These are phyloP conservation scores for Boletus rufocinnamomeus DNA, from an alignment of 768 basidiomycete species.

Conservation along the genomic window DNA sequence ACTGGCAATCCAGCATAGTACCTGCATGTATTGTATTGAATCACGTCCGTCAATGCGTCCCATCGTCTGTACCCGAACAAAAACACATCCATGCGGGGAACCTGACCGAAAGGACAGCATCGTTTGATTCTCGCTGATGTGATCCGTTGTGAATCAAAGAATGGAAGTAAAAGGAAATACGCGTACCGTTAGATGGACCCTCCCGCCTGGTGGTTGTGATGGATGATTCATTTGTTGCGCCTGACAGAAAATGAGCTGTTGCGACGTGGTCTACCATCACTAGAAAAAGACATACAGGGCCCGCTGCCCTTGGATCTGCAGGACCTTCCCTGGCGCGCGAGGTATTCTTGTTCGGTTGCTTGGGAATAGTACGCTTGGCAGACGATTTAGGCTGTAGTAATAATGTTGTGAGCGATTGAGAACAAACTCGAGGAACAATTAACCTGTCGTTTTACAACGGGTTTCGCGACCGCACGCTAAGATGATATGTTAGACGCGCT, in stretches of 20 bases:
- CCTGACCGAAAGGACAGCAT: neutral
- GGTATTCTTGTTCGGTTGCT: no score
- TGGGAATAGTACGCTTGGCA: no score
- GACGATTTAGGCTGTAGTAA: neutral
- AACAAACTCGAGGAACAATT: neutral
- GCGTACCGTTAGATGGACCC: neutral
- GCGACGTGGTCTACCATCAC: no score
- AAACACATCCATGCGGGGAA: constrained; percentile 8
- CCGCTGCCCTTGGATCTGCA: no score
- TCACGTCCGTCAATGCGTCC: no score
- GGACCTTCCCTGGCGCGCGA: no score
- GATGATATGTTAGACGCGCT: neutral
- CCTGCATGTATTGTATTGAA: no score
- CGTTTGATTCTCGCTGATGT: neutral
- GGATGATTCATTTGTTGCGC: neutral
- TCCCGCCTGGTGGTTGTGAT: neutral
- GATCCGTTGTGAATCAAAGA: neutral
- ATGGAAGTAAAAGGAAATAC: no score
- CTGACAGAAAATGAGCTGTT: neutral
- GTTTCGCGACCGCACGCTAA: neutral
- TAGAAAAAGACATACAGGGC: no score
- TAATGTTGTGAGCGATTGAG: neutral
- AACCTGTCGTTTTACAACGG: neutral
- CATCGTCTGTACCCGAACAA: neutral
- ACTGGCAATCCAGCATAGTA: neutral